A percentile compares a stretch with the other conserved stretches of the same genome.
phyloP scores from a whole-genome alignment of 2,329 filamentous ascomycete genomes.

The Epichloe baconii region DNA sequence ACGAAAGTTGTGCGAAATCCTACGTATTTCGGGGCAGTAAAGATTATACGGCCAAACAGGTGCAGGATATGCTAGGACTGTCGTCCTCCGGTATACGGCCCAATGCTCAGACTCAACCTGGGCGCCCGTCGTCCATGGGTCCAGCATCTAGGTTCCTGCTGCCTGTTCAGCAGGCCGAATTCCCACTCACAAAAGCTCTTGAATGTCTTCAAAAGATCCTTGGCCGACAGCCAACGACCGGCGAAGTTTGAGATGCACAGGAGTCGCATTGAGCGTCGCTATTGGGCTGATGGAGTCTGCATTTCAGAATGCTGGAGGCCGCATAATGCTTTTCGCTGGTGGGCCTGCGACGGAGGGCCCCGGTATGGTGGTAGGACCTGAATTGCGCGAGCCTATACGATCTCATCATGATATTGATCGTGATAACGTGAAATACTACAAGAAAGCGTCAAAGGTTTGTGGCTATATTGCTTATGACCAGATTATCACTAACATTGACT shows the following conservation, averaged over 20 bases:
- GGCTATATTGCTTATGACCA: background rate
- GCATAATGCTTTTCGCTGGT: constrained; percentile 95
- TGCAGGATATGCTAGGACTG: constrained; percentile 97
- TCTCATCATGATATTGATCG: constrained; percentile 98
- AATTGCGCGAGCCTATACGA: constrained; percentile 89
- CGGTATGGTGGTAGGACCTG: constrained; percentile 90
- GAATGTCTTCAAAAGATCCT: constrained; percentile 90
- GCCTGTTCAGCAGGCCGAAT: constrained; percentile 90
- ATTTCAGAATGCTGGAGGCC: constrained; percentile 87
- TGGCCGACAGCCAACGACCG: constrained; percentile 95
- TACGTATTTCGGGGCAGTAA: constrained; percentile 98
- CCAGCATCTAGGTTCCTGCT: constrained; percentile 83
- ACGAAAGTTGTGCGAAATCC: constrained; percentile 94
- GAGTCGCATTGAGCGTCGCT: constrained; percentile 90
- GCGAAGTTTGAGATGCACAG: constrained; percentile 80
- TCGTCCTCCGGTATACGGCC: constrained; percentile 61
- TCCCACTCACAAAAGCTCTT: constrained; percentile 89
- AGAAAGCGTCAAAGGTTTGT: constrained; percentile 85
- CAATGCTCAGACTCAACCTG: constrained; percentile 59
- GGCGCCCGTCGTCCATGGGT: constrained; percentile 62
- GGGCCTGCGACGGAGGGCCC: constrained; percentile 92
- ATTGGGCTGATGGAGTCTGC: constrained; percentile 85
- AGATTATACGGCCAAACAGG: constrained; percentile 94
- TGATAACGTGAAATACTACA: constrained; percentile 99
- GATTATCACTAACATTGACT: background rate